Percentiles rank a stretch among this genome's conserved stretches.
Evolutionary conservation across 305 asterid genomes (phyloP).

Genomic region (Fraxinus nigra): DNA sequence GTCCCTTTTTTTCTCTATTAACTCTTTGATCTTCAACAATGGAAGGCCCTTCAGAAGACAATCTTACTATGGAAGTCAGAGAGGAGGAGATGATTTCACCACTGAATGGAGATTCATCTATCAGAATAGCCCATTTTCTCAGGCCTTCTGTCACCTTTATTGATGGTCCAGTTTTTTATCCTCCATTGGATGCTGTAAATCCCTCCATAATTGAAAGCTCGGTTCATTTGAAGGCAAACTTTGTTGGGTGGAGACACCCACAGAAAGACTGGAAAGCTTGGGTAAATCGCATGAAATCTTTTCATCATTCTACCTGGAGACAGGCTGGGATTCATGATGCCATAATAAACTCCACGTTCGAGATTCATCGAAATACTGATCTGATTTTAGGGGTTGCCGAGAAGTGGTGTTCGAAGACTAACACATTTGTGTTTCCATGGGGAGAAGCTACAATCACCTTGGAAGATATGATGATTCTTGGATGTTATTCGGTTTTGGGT

Average conservation of each 20-base stretch:
- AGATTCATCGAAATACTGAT: background rate
- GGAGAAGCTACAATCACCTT: conserved; percentile 18
- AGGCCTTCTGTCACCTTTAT: background rate
- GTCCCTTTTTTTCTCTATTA: background rate
- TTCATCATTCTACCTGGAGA: background rate
- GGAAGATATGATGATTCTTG: background rate
- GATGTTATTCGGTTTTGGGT: conserved; percentile 1
- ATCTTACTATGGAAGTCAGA: background rate
- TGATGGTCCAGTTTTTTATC: background rate
- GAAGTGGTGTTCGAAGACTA: conserved; percentile 3
- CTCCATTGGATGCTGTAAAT: background rate
- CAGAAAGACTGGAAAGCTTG: conserved; percentile 24
- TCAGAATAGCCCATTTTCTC: background rate
- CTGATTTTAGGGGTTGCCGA: conserved; percentile 12
- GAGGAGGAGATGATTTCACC: conserved; percentile 1
- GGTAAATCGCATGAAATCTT: conserved; percentile 1
- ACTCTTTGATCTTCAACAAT: background rate
- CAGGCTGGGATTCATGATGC: conserved; percentile 1
- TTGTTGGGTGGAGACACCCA: conserved; percentile 6
- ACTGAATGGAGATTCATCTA: background rate
- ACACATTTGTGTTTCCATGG: conserved; percentile 11
- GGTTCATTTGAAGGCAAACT: background rate
- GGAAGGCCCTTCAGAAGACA: background rate
- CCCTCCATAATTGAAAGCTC: background rate
- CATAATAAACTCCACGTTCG: background rate